Conservation (phyloP, 1,284 basidiomycete genomes). For the Lentinus polychrous region DNA sequence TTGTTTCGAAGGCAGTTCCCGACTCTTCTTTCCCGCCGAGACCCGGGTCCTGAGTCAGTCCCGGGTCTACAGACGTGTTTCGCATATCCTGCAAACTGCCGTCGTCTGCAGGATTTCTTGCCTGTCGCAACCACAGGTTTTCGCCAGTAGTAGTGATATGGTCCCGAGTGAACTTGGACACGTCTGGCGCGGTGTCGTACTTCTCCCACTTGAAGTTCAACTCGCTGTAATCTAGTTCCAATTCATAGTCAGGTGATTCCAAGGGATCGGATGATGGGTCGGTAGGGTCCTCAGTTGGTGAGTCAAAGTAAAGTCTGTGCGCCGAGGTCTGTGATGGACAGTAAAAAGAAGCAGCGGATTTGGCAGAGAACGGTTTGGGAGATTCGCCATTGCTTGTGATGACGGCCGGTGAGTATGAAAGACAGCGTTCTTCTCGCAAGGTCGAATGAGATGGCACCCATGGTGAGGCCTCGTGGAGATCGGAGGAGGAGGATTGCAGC, state of each 20-base stretch:
- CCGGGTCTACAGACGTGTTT: too few relatives aligned
- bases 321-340: neutral
- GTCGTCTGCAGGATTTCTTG: too few relatives aligned
- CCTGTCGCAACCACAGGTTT: neutral
- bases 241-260: slow-evolving; percentile 25
- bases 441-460: neutral
- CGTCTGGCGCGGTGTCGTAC: slow-evolving; percentile 30
- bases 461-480: neutral
- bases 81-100: too few relatives aligned
- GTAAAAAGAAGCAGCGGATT: neutral
- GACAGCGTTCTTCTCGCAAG: neutral
- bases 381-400: neutral
- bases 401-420: neutral
- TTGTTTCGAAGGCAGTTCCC: neutral
- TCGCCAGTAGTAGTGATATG: slow-evolving; percentile 3
- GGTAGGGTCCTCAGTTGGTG: slow-evolving; percentile 43
- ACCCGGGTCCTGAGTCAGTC: neutral
- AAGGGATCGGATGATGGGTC: slow-evolving; percentile 30
- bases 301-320: slow-evolving; percentile 40
- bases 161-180: slow-evolving; percentile 13
- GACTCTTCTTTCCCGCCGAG: neutral
- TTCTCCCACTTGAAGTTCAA: slow-evolving; percentile 54
- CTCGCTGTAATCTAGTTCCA: slow-evolving; percentile 28
- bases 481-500: neutral
- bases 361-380: neutral